phyloP scores from a whole-genome alignment of 1,139 yeast genomes.

The Hemisphaericaspora xylanilytica region DNA sequence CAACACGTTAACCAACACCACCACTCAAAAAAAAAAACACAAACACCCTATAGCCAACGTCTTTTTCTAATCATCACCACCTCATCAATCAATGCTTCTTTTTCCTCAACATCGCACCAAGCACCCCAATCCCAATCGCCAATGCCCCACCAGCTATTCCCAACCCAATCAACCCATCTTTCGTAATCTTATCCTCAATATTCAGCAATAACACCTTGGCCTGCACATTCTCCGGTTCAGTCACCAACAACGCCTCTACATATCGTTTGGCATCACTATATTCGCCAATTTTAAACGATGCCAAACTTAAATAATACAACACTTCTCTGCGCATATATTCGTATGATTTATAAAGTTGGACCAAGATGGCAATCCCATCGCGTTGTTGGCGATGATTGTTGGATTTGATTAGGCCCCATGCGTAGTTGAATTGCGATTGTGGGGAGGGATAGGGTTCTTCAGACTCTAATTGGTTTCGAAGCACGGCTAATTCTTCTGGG shows the following conservation, averaged over 20 bases:
- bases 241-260: conserved; percentile 68
- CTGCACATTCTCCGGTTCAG: conserved; percentile 84
- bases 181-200: conserved; percentile 82
- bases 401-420: conserved; percentile 93
- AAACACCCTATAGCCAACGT: no score
- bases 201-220: conserved; percentile 68
- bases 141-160: conserved; percentile 83
- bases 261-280: conserved; percentile 83
- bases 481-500: conserved; percentile 68
- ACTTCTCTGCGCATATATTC: conserved; percentile 88
- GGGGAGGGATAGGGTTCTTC: conserved; percentile 80
- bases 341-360: conserved; percentile 71
- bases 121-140: conserved; percentile 74
- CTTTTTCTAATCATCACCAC: no score
- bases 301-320: conserved; percentile 81
- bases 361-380: conserved; percentile 73
- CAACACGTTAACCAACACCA: no score
- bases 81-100: conserved; percentile 20
- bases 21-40: no score
- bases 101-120: conserved; percentile 55
- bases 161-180: conserved; percentile 83
- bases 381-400: conserved; percentile 59
- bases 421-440: conserved; percentile 87
- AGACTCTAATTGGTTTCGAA: conserved; percentile 72
- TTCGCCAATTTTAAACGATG: conserved; percentile 86